Percentiles rank a stretch among this genome's conserved stretches.
These are phyloP conservation scores for Diaporthe velutina DNA, from an alignment of 2,329 filamentous ascomycete genomes.

Conservation along the genomic window DNA sequence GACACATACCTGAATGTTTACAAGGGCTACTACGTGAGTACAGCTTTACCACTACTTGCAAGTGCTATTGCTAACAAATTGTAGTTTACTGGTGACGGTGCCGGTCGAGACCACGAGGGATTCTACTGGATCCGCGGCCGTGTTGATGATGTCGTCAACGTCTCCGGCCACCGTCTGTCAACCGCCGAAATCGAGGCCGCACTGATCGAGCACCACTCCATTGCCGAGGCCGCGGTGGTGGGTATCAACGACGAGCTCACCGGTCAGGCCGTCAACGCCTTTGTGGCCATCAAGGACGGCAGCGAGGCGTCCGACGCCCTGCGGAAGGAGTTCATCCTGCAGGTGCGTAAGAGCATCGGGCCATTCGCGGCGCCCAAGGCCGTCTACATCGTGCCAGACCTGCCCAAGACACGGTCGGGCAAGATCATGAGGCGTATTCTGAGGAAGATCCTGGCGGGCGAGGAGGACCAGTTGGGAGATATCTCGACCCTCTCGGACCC, in stretches of 20 bases:
- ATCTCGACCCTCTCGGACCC: constrained; percentile 95
- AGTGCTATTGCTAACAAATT: neutral
- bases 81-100: constrained; percentile 92
- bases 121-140: constrained; percentile 99
- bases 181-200: constrained; percentile 99
- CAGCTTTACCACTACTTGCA: neutral
- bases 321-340: constrained; percentile 92
- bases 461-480: constrained; percentile 97
- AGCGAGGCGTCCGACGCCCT: constrained; percentile 82
- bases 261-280: constrained; percentile 96
- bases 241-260: constrained; percentile 94
- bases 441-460: constrained; percentile 95
- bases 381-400: constrained; percentile 89
- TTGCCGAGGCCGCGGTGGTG: constrained; percentile 96
- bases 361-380: constrained; percentile 97
- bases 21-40: constrained; percentile 95
- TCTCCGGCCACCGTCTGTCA: constrained; percentile 94
- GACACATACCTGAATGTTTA: constrained; percentile 98
- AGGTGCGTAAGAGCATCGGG: constrained; percentile 97
- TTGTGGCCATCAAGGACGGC: constrained; percentile 91
- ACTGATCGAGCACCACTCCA: constrained; percentile 88
- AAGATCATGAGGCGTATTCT: constrained; percentile 99
- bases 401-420: constrained; percentile 96
- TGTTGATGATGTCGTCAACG: constrained; percentile 98
- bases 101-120: constrained; percentile 94